Conservation (phyloP, 2,329 filamentous ascomycete species). For the Microdochium nivale region DNA sequence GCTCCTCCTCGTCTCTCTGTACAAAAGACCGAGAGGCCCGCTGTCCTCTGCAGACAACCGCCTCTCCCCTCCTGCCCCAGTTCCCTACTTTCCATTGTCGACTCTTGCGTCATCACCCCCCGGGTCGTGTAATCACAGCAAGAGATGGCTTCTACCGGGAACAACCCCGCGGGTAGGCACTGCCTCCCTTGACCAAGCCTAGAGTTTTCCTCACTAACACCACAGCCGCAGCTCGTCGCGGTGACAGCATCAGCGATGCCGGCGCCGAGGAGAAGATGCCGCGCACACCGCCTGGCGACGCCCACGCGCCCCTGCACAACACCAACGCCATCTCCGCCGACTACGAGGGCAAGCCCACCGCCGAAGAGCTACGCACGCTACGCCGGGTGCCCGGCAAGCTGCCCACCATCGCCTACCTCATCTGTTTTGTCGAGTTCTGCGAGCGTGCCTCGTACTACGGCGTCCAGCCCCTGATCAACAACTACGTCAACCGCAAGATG, state of each 20-base stretch:
- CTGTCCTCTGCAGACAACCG: background rate
- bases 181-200: background rate
- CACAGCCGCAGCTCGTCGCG: background rate
- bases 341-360: slow-evolving; percentile 28
- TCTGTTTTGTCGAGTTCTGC: slow-evolving; percentile 41
- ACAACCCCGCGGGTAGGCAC: background rate
- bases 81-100: background rate
- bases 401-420: slow-evolving; percentile 30
- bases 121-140: background rate
- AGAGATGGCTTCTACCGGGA: background rate
- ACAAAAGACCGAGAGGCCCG: background rate
- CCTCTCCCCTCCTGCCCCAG: background rate
- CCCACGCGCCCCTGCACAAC: slow-evolving; percentile 15
- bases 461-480: slow-evolving; percentile 37
- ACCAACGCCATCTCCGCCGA: slow-evolving; percentile 39
- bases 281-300: slow-evolving; percentile 9
- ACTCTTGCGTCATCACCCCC: background rate
- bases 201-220: background rate
- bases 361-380: slow-evolving; percentile 33
- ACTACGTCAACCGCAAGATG: slow-evolving; percentile 44
- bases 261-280: slow-evolving; percentile 11
- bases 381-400: slow-evolving; percentile 35
- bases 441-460: slow-evolving; percentile 45
- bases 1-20: background rate
- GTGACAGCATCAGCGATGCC: background rate